Conservation (phyloP, 2,329 filamentous ascomycete species). For the Aspergillus ustus region DNA sequence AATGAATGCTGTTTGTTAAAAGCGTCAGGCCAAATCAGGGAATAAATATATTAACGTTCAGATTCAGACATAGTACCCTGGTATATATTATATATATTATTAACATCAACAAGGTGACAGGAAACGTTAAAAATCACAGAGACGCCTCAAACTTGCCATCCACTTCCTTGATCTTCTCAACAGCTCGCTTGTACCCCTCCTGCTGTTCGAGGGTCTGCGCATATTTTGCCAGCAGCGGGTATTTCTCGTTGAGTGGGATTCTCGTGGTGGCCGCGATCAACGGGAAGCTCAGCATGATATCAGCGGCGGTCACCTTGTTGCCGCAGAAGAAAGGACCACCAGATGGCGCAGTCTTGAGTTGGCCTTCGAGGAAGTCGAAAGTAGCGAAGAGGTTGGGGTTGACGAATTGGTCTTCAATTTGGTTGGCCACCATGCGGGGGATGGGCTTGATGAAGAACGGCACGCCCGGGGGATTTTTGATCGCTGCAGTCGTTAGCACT, state of each 20-base stretch:
- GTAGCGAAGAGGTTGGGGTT: slow-evolving; percentile 47
- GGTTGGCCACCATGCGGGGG: slow-evolving; percentile 58
- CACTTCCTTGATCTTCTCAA: slow-evolving; percentile 46
- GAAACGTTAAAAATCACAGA: slow-evolving; percentile 24
- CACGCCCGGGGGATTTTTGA: slow-evolving; percentile 56
- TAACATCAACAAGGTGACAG: neutral
- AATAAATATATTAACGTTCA: too few species aligned
- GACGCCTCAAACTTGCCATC: slow-evolving; percentile 43
- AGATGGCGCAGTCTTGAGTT: slow-evolving; percentile 47
- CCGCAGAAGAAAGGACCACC: slow-evolving; percentile 49
- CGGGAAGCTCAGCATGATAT: slow-evolving; percentile 55
- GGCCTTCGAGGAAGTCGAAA: slow-evolving; percentile 51
- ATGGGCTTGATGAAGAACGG: slow-evolving; percentile 74
- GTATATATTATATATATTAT: slow-evolving; percentile 8
- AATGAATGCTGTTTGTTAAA: too few species aligned
- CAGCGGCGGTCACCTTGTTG: slow-evolving; percentile 48
- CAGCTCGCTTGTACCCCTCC: slow-evolving; percentile 46
- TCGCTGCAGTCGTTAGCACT: slow-evolving; percentile 32
- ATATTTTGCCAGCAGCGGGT: slow-evolving; percentile 45
- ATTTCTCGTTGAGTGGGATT: slow-evolving; percentile 40
- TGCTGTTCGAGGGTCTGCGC: slow-evolving; percentile 40
- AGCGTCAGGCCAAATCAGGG: too few species aligned
- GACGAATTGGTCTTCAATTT: slow-evolving; percentile 47
- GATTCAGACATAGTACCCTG: neutral
- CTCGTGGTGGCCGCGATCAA: slow-evolving; percentile 44